phyloP scores from a whole-genome alignment of 305 asterid species.

The Fraxinus sp. region DNA sequence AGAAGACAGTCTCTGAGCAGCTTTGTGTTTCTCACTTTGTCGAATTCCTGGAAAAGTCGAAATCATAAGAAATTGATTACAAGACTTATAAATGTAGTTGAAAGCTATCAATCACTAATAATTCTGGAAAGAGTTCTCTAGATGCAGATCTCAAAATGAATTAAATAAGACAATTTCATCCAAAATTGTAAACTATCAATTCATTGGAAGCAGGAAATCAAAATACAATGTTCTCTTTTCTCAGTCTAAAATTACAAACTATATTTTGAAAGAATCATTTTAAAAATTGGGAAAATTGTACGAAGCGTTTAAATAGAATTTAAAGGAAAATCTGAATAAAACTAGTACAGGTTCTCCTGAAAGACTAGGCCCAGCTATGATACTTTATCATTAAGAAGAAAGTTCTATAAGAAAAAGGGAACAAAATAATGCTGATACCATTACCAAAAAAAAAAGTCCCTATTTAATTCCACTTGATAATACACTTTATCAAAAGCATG shows the following conservation, averaged over 20 bases:
- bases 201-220: not conserved
- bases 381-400: constrained; percentile 35
- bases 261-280: not conserved
- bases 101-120: not conserved
- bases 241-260: not conserved
- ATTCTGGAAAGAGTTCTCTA: not conserved
- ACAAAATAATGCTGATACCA: constrained; percentile 45
- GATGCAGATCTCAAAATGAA: not conserved
- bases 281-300: constrained; percentile 8
- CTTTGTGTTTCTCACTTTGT: constrained; percentile 26
- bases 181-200: constrained; percentile 5
- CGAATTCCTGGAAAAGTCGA: constrained; percentile 44
- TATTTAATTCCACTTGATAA: constrained; percentile 34
- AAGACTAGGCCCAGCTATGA: constrained; percentile 43
- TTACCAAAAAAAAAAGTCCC: constrained; percentile 29
- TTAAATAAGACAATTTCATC: not conserved
- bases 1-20: constrained; percentile 23
- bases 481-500: constrained; percentile 41
- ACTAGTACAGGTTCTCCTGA: constrained; percentile 20
- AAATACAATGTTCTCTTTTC: not conserved
- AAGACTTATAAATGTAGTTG: not conserved
- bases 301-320: constrained; percentile 6
- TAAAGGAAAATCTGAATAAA: constrained; percentile 17
- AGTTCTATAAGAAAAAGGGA: constrained; percentile 26
- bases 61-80: not conserved